Conservation (phyloP, 441 rosid species). For the Raphanus hybrid region DNA sequence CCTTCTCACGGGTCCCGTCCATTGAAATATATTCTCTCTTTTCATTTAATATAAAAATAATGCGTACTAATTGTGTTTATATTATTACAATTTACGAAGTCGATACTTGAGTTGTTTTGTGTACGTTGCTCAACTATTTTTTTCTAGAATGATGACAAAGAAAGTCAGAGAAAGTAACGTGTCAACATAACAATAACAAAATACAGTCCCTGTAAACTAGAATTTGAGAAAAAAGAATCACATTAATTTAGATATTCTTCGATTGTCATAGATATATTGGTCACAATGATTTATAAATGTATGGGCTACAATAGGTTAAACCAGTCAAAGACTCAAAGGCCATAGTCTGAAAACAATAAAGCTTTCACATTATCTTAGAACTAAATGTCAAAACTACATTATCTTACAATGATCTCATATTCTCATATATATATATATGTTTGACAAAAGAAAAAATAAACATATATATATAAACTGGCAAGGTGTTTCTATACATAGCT, state of each 20-base stretch:
- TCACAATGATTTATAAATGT: background rate
- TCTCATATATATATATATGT: too few relatives aligned
- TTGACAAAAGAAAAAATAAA: too few relatives aligned
- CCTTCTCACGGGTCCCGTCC: conserved; percentile 24
- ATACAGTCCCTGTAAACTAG: background rate
- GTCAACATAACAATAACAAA: conserved; percentile 28
- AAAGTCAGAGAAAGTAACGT: conserved; percentile 30
- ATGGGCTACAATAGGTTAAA: background rate
- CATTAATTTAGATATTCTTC: conserved; percentile 3
- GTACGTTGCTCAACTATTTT: conserved; percentile 17
- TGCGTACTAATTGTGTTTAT: conserved; percentile 26
- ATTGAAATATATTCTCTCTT: conserved; percentile 42
- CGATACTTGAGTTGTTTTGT: conserved; percentile 33
- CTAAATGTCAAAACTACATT: background rate
- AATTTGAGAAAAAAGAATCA: conserved; percentile 26
- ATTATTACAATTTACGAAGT: conserved; percentile 24
- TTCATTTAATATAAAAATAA: conserved; percentile 9
- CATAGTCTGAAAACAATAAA: background rate
- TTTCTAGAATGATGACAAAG: conserved; percentile 34
- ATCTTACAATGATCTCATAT: too few relatives aligned
- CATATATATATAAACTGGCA: background rate
- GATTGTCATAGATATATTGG: conserved; percentile 23
- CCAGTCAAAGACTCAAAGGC: background rate
- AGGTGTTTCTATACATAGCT: background rate
- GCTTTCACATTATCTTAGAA: background rate